Evolutionary conservation across 331 rosid species (phyloP).

Genomic region (Arachis monticola): DNA sequence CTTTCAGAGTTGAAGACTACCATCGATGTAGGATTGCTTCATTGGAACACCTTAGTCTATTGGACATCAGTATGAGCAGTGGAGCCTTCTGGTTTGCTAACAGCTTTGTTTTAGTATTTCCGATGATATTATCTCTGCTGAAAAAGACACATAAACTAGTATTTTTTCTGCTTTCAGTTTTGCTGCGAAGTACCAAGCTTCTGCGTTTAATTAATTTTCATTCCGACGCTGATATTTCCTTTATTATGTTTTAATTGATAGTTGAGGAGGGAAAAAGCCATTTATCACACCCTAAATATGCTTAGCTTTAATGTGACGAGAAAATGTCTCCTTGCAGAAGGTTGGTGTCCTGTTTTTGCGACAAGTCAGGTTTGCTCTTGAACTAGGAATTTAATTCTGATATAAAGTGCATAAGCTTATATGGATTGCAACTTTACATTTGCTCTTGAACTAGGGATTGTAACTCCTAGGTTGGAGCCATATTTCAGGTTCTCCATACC

Average conservation of each 20-base stretch:
- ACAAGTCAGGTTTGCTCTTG: conserved; percentile 60
- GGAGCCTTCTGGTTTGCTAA: conserved; percentile 74
- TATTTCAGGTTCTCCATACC: conserved; percentile 21
- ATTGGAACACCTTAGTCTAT: conserved; percentile 62
- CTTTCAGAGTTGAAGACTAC: conserved; percentile 78
- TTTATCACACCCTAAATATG: conserved; percentile 59
- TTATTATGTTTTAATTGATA: conserved; percentile 38
- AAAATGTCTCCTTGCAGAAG: conserved; percentile 82
- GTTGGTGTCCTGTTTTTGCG: conserved; percentile 82
- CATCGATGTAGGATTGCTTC: conserved; percentile 68
- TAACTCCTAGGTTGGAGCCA: too few relatives aligned
- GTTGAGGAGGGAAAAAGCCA: conserved; percentile 59
- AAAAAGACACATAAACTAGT: too few relatives aligned
- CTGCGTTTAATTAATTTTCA: conserved; percentile 17
- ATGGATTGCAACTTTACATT: too few relatives aligned
- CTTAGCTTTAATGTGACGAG: conserved; percentile 76
- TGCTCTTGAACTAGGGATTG: too few relatives aligned
- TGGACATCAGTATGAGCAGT: conserved; percentile 66
- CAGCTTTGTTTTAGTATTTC: conserved; percentile 29
- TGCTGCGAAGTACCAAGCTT: too few relatives aligned
- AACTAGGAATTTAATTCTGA: neutral
- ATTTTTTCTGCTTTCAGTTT: too few relatives aligned
- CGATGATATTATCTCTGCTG: conserved; percentile 24
- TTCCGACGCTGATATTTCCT: conserved; percentile 36
- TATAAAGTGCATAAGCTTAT: too few relatives aligned